These are phyloP conservation scores for Chrysoporthe austroafricana DNA, from an alignment of 2,329 filamentous ascomycete genomes.

Conservation along the genomic window DNA sequence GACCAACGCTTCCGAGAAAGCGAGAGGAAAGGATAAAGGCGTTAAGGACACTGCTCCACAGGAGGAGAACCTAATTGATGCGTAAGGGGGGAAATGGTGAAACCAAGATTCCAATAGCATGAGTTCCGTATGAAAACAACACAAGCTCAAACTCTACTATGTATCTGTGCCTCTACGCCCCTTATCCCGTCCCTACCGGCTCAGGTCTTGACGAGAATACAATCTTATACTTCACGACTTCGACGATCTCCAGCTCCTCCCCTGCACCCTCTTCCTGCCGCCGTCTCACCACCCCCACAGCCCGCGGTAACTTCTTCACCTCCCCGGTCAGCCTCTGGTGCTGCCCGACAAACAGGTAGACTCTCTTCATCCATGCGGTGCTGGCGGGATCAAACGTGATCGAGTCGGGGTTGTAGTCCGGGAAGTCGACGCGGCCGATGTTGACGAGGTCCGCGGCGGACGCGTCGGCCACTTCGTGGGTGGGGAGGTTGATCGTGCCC, in stretches of 20 bases:
- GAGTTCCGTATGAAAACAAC: not conserved
- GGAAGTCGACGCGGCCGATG: conserved; percentile 49
- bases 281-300: conserved; percentile 77
- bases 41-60: conserved; percentile 36
- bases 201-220: conserved; percentile 85
- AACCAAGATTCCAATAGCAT: not conserved
- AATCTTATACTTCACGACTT: conserved; percentile 86
- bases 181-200: conserved; percentile 64
- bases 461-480: conserved; percentile 37
- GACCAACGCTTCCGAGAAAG: conserved; percentile 47
- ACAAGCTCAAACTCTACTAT: not conserved
- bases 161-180: not conserved
- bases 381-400: conserved; percentile 47
- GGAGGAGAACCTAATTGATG: conserved; percentile 44
- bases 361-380: conserved; percentile 85
- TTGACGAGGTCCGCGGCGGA: conserved; percentile 38
- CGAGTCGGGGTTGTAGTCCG: conserved; percentile 62
- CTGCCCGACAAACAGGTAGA: conserved; percentile 84
- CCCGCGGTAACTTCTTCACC: conserved; percentile 80
- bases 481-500: conserved; percentile 81
- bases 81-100: conserved; percentile 30
- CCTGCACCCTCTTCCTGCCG: conserved; percentile 53
- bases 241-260: conserved; percentile 76
- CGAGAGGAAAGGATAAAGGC: conserved; percentile 58
- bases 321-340: conserved; percentile 90